Evolutionary conservation across 352 stramenopile genomes (phyloP).

Genomic region (Globisporangium echinulatum): DNA sequence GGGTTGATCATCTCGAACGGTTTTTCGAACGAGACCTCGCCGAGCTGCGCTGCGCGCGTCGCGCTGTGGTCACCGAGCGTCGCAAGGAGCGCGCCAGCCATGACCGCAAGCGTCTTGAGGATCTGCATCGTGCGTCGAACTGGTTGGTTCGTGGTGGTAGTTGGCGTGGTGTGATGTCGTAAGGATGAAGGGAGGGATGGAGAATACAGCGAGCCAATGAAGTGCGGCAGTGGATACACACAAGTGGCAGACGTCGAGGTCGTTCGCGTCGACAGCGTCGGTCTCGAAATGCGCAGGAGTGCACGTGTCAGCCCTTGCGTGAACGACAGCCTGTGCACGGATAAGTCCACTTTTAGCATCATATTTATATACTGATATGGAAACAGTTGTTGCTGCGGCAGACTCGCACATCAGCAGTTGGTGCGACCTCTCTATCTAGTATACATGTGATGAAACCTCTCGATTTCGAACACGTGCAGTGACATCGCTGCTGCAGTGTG

Average conservation of each 20-base stretch:
- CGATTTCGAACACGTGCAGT: too few relatives aligned
- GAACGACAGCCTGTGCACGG: neutral
- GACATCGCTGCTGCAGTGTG: too few relatives aligned
- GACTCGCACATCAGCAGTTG: neutral
- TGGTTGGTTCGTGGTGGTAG: too few relatives aligned
- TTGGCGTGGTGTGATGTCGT: neutral
- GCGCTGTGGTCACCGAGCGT: slow-evolving; percentile 21
- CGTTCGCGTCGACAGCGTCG: neutral
- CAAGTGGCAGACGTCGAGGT: neutral
- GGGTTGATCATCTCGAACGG: slow-evolving; percentile 69
- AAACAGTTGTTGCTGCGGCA: neutral
- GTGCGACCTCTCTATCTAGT: too few relatives aligned
- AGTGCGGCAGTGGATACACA: too few relatives aligned
- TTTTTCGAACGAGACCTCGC: slow-evolving; percentile 67
- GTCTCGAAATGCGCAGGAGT: slow-evolving; percentile 1
- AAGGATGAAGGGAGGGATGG: neutral
- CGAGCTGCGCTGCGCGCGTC: slow-evolving; percentile 30
- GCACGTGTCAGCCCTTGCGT: neutral
- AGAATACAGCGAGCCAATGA: neutral
- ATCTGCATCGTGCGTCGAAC: slow-evolving; percentile 2
- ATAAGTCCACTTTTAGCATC: neutral
- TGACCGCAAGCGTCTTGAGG: slow-evolving; percentile 17
- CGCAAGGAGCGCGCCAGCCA: slow-evolving; percentile 20
- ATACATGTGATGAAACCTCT: too few relatives aligned
- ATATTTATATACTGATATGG: neutral